Evolutionary conservation across 208 protist species (phyloP).

Genomic region (Crithidia brevicula): DNA sequence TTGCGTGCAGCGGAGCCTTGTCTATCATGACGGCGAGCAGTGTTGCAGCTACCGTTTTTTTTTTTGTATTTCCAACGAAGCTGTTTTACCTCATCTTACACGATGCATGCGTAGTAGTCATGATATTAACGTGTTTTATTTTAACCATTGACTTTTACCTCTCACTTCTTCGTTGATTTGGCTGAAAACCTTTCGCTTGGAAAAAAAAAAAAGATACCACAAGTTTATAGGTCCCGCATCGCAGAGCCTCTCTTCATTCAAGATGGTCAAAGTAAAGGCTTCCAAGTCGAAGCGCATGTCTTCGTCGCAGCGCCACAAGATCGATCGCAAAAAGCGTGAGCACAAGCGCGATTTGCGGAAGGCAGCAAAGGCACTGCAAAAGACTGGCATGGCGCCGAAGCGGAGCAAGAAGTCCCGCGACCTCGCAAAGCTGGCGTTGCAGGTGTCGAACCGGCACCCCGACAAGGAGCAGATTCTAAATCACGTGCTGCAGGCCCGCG

Average conservation of each 20-base stretch:
- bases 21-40: no score
- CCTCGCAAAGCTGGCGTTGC: conserved; percentile 77
- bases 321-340: conserved; percentile 88
- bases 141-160: no score
- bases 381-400: conserved; percentile 65
- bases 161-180: no score
- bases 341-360: conserved; percentile 89
- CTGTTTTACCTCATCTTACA: no score
- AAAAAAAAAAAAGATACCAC: no score
- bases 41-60: no score
- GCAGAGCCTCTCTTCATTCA: background rate
- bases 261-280: conserved; percentile 77
- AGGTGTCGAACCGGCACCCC: conserved; percentile 84
- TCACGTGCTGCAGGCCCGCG: conserved; percentile 69
- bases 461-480: conserved; percentile 88
- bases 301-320: conserved; percentile 88
- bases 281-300: conserved; percentile 85
- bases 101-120: no score
- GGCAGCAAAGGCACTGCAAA: conserved; percentile 84
- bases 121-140: no score
- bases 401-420: conserved; percentile 79
- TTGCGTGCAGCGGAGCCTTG: no score
- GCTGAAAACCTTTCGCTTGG: no score
- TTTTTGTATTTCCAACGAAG: no score
- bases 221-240: no score